phyloP scores from a whole-genome alignment of 2,329 filamentous ascomycete genomes.

The Alternaria brassicicola region DNA sequence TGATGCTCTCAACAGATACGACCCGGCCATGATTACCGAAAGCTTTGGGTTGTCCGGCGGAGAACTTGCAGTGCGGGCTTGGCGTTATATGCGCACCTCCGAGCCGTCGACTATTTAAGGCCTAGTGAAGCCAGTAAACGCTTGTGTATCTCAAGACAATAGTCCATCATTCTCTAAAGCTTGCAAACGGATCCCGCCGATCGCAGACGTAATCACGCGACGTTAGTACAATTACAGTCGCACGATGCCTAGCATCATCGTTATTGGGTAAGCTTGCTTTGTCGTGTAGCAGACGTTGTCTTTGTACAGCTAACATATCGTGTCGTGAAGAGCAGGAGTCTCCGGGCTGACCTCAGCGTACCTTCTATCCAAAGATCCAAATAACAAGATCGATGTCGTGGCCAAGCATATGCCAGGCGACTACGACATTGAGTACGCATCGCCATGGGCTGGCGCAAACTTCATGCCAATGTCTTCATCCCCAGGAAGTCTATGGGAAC shows the following conservation, averaged over 20 bases:
- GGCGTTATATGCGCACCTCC: not conserved
- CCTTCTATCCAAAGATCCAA: constrained; percentile 55
- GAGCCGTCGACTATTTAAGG: not conserved
- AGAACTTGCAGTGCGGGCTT: not conserved
- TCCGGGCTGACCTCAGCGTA: constrained; percentile 70
- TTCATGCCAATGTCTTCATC: constrained; percentile 15
- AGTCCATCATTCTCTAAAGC: not conserved
- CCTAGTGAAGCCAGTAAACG: not conserved
- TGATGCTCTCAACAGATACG: not conserved
- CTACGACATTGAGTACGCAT: constrained; percentile 88
- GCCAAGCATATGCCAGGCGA: constrained; percentile 93
- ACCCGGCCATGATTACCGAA: not conserved
- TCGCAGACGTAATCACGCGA: not conserved
- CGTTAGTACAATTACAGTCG: not conserved
- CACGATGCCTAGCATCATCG: constrained; percentile 46
- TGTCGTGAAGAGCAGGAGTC: constrained; percentile 63
- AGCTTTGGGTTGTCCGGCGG: not conserved
- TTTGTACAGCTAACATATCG: not conserved
- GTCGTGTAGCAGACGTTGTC: not conserved
- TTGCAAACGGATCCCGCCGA: not conserved
- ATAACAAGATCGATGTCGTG: constrained; percentile 55
- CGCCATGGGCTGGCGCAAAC: constrained; percentile 88
- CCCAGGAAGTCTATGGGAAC: constrained; percentile 5
- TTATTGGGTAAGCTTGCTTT: constrained; percentile 50
- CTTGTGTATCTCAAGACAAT: not conserved